Evolutionary conservation across 2,329 filamentous ascomycete genomes (phyloP), one percentile per base, ranked within the genome.

Genomic region (Trichothecium roseum): DNA sequence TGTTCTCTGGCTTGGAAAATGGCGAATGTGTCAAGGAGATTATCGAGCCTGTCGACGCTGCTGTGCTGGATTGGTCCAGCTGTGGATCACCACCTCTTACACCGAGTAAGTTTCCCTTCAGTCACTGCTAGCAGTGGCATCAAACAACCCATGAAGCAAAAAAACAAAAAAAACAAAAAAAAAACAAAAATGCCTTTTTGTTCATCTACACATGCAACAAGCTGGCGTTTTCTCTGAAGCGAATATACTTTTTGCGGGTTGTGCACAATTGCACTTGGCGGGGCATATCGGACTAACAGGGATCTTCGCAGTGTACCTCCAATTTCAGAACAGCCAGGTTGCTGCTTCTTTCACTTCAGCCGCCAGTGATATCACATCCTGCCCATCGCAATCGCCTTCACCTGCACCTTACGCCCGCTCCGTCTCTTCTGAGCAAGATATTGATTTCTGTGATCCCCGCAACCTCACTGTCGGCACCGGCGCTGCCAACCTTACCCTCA

Each of bases 381-480:
- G 82, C 66, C 84, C 86, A 46, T 91, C 86, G 40, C 75, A 91
- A 44, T 93, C 86, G 18, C 86, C 87, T 15, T 94, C 86, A 22
- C 86, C 87, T 14, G 83, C 84, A 32, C 84, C 85, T 20, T 79
- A 84, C 44, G 78, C 84, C 47, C 68, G 73, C 49, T 77, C 83
- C 37, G 65, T 80, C 54, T 64, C 72, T 31, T 77, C 78, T 2
- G 81, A 86, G 52, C 68, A 73, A 46, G 81, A 86, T 56, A 72
- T 86, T 46, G 81, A 86, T 61, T 93, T 91, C 57, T 94, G 89
- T 60, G 88, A 95, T 54, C 88, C 89, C 24, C 80, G 88, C 52
- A 85, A 94, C 54, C 66, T 95, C 44, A 94, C 84, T 15, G 84
- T 94, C 18, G 70, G 64, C 36, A 58, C 59, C 53, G 35, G 55